These are phyloP conservation scores for Xylariaceae sp. DNA, from an alignment of 2,329 filamentous ascomycete species.

Conservation along the genomic window DNA sequence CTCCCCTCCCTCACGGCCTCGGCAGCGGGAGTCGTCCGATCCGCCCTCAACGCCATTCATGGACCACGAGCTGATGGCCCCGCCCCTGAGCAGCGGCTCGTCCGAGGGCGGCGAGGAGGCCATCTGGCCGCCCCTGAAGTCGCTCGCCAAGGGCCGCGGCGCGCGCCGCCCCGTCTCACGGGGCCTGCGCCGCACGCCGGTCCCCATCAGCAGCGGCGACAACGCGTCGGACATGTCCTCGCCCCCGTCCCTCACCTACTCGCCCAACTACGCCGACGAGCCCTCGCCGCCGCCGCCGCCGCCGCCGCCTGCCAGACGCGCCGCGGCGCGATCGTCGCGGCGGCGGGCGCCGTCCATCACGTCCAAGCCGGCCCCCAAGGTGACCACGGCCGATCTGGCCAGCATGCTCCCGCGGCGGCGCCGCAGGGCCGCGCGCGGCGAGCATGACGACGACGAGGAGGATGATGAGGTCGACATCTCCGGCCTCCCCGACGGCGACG, in stretches of 20 bases:
- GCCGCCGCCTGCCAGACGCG: slow-evolving; percentile 19
- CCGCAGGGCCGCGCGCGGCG: slow-evolving; percentile 30
- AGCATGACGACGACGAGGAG: slow-evolving; percentile 31
- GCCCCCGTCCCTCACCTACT: slow-evolving; percentile 59
- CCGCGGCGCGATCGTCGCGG: slow-evolving; percentile 24
- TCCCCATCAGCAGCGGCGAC: slow-evolving; percentile 21
- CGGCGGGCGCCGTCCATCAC: slow-evolving; percentile 27
- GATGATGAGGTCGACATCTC: slow-evolving; percentile 41
- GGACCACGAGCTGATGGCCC: slow-evolving; percentile 44
- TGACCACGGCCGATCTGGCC: slow-evolving; percentile 48
- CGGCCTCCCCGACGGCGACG: slow-evolving; percentile 43
- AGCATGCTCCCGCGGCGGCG: slow-evolving; percentile 47
- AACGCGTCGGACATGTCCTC: slow-evolving; percentile 51
- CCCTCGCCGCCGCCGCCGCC: slow-evolving; percentile 22
- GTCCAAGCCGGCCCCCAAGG: slow-evolving; percentile 31
- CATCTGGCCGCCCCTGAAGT: slow-evolving; percentile 45
- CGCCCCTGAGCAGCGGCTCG: slow-evolving; percentile 47
- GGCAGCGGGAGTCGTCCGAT: slow-evolving; percentile 8
- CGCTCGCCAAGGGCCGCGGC: slow-evolving; percentile 38
- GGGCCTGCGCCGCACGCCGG: slow-evolving; percentile 28
- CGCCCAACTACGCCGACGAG: slow-evolving; percentile 44
- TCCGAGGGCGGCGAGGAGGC: slow-evolving; percentile 35
- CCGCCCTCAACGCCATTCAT: slow-evolving; percentile 33
- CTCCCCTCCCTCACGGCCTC: slow-evolving; percentile 16
- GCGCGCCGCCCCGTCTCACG: slow-evolving; percentile 14